A percentile compares a stretch with the other conserved stretches of the same genome.
Conservation (phyloP, 257 asterid species). For the Petrea volubilis region DNA sequence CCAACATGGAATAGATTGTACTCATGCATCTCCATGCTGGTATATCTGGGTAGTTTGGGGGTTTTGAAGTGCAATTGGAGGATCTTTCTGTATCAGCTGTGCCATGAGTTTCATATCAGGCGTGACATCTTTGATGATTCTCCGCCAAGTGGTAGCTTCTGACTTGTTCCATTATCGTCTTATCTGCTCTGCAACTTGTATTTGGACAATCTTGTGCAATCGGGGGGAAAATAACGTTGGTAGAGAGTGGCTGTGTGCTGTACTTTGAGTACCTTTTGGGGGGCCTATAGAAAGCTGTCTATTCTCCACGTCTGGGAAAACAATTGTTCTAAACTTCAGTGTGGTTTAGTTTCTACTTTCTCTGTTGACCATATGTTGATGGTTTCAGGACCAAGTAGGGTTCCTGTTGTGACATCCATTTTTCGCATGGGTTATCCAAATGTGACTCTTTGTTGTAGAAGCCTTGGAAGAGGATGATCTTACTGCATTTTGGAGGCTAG, state of each 20-base stretch:
- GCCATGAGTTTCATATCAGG: conserved; percentile 15
- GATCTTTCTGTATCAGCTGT: conserved; percentile 17
- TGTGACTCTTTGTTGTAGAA: not conserved
- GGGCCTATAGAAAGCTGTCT: not conserved
- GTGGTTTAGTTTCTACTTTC: not conserved
- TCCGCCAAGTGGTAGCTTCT: conserved; percentile 7
- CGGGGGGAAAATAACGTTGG: conserved; percentile 6
- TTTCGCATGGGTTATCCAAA: not conserved
- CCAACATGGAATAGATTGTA: not conserved
- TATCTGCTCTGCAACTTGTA: not conserved
- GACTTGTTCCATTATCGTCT: not conserved
- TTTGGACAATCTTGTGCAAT: conserved; percentile 11
- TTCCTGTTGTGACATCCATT: not conserved
- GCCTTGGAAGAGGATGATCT: not conserved
- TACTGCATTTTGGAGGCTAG: conserved; percentile 24
- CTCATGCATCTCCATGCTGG: not conserved
- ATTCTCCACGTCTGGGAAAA: not conserved
- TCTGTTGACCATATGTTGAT: not conserved
- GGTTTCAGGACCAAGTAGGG: conserved; percentile 1
- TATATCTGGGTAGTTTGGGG: conserved; percentile 6
- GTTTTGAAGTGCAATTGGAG: conserved; percentile 11
- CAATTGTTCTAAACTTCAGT: not conserved
- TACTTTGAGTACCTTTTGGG: not conserved
- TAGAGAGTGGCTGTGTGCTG: not conserved
- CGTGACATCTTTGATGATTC: conserved; percentile 19